phyloP scores from a whole-genome alignment of 2,329 filamentous ascomycete genomes.

The Chaetomiaceae sp. region DNA sequence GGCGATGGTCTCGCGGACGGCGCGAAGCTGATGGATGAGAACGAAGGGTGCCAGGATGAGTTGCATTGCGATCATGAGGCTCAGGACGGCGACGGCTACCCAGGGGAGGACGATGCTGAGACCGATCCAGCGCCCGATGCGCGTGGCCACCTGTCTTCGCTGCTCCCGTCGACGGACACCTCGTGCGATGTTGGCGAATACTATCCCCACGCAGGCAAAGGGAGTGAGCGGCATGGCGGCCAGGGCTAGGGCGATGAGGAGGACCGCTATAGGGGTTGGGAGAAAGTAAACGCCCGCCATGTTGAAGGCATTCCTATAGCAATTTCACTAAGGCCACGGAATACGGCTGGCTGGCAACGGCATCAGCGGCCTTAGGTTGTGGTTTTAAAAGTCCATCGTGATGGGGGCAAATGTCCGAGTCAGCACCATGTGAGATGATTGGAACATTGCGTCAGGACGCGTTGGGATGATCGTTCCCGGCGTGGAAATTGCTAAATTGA shows the following conservation, averaged over 20 bases:
- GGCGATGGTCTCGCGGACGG: not conserved
- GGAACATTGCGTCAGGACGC: too few relatives aligned
- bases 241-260: constrained; percentile 5
- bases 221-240: constrained; percentile 6
- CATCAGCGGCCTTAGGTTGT: too few relatives aligned
- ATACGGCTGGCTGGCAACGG: not conserved
- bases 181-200: not conserved
- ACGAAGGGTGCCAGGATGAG: not conserved
- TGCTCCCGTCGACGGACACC: not conserved
- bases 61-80: constrained; percentile 6
- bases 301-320: too few relatives aligned
- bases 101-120: constrained; percentile 10
- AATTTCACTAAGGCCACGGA: too few relatives aligned
- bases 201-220: not conserved
- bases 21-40: not conserved
- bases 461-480: too few relatives aligned
- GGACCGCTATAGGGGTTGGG: constrained; percentile 9
- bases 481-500: too few relatives aligned
- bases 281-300: constrained; percentile 11
- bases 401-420: too few relatives aligned
- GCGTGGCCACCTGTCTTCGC: not conserved
- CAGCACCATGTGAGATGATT: too few relatives aligned
- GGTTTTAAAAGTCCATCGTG: too few relatives aligned
- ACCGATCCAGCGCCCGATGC: constrained; percentile 6
- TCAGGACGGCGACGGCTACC: constrained; percentile 1